These are phyloP conservation scores for Fraxinus angustifolia DNA, from an alignment of 305 asterid species.

Conservation along the genomic window DNA sequence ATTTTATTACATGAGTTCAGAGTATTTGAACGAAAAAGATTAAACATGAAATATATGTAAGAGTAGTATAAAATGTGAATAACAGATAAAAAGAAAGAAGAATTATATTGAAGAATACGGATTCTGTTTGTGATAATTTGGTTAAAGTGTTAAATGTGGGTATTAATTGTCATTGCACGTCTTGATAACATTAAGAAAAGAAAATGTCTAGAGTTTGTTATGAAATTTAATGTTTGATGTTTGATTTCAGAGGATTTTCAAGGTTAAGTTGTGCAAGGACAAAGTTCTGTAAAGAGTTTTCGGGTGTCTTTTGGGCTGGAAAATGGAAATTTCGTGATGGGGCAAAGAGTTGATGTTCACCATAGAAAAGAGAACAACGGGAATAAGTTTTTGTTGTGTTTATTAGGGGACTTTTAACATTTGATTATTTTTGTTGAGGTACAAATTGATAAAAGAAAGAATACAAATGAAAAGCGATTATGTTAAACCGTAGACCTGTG, in stretches of 20 bases:
- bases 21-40: background rate
- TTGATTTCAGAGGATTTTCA: background rate
- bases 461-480: background rate
- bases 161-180: background rate
- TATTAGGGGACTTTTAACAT: background rate
- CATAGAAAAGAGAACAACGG: background rate
- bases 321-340: background rate
- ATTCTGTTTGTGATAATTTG: background rate
- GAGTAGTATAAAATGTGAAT: background rate
- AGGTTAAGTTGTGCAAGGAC: background rate
- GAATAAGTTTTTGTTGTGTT: background rate
- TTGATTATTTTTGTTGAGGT: background rate
- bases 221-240: background rate
- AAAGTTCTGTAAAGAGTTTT: background rate
- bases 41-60: slow-evolving; percentile 10
- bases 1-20: background rate
- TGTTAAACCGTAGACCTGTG: background rate
- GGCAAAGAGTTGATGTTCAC: background rate
- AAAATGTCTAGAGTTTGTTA: background rate
- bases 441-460: background rate
- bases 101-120: background rate
- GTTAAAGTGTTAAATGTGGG: background rate
- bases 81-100: background rate
- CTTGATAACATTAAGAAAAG: background rate
- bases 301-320: background rate